Evolutionary conservation across 352 stramenopile species (phyloP), one percentile per base, ranked within the genome.

Genomic region (Phytophthora rubi): DNA sequence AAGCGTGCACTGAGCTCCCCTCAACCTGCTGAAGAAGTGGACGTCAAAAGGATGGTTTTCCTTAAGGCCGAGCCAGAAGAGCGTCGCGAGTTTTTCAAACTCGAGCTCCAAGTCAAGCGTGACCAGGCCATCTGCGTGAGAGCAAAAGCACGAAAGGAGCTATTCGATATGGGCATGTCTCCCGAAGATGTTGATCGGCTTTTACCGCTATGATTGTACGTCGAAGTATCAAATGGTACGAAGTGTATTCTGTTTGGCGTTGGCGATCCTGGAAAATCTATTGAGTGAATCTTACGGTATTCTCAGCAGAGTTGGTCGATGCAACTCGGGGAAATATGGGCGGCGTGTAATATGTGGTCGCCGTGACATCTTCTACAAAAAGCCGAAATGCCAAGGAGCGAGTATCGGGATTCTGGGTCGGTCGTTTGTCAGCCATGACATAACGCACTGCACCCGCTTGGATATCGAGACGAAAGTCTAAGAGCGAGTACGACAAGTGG

Each of bases 51-150:
- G 30, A 42, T 57, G n/a, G 12, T 49, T 8, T 1, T 65, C n/a
- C 49, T 63, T 35, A 51, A 66, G 35, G 48, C 59, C 15, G 53
- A 83, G 37, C 59, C 64, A 35, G 39, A 71, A 37, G 57, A 79
- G 28, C 68, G 76, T 30, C 64, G 75, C 21, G 67, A 70, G 58
- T 64, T 84, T 33, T 79, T 80, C 54, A 70, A 80, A 30, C 68
- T 82, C 33, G 77, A 84, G 49, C 61, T 84, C 26, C 71, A 82
- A 56, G 58, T 70, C 12, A 78, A 73, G 47, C 67, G 80, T 7
- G 62, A 81, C 18, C 57, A 84, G 28, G 63, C 77, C 2, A 69
- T 78, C 35, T 68, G 62, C 12, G 71, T 77, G 28, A 68, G 70
- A 21, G 62, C 75, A 37, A 77, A 81, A 30, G 62, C 68, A 32